These are phyloP conservation scores for Monotropa hypopitys DNA, from an alignment of 179 eudicot genomes.

Conservation along the genomic window DNA sequence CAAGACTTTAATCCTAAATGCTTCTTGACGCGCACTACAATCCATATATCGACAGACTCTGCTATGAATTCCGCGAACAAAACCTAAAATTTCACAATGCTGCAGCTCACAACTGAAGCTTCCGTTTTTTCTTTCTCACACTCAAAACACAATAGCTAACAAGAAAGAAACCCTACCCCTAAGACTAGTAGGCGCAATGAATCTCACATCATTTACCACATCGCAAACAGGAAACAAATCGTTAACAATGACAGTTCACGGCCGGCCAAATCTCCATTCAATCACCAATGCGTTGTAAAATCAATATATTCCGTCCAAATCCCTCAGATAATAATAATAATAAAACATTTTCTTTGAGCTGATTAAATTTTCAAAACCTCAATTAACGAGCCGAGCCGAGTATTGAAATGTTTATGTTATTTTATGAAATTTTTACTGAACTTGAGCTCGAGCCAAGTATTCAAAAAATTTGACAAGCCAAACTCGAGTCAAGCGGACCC, in stretches of 20 bases:
- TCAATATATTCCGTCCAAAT: not conserved
- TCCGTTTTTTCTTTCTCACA: not conserved
- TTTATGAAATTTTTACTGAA: too few species aligned
- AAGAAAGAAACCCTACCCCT: slow-evolving; percentile 1
- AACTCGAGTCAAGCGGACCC: too few species aligned
- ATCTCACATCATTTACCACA: not conserved
- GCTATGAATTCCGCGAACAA: not conserved
- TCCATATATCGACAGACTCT: not conserved
- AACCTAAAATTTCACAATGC: not conserved
- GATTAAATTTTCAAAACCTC: not conserved
- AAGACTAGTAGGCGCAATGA: not conserved
- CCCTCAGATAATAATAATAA: too few species aligned
- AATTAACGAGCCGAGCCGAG: too few species aligned
- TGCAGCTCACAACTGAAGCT: not conserved
- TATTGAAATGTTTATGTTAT: too few species aligned
- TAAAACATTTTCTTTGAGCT: not conserved
- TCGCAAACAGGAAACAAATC: not conserved
- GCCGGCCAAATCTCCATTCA: not conserved
- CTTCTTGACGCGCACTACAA: not conserved
- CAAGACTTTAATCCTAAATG: not conserved
- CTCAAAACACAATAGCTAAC: not conserved
- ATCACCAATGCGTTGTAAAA: not conserved
- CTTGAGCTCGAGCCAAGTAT: too few species aligned
- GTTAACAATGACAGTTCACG: not conserved
- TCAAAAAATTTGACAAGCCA: too few species aligned